Base-by-base conservation (phyloP, 73 alveolate species). In the Symbiodinium pilosum region DNA sequence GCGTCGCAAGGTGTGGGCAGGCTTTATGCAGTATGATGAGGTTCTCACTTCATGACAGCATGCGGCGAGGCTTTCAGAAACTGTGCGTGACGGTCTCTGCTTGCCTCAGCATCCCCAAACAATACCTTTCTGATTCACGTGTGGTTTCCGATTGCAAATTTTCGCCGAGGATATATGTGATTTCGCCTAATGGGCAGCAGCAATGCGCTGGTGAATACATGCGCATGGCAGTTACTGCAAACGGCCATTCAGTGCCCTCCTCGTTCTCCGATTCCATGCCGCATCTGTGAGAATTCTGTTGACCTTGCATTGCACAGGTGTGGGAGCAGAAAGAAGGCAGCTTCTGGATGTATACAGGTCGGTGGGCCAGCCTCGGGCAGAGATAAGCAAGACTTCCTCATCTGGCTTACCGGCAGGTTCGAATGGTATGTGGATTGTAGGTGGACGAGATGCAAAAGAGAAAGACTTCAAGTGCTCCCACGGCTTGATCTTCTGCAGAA, bases 181-280 rank as follows among this genome's bases (percentile, higher is more conserved):
- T 91, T 32, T 69, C 97, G 52, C 97, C 97, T 52, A 91, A 69
- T n/a, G 97, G 97, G 73, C 97, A 91, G 81, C 97, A 91, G 34
- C 97, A 91, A 41, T 91, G 97, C 34, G 97, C 89, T 12, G 97
- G 97, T 43, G 97, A 91, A 32, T 91, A 91, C 81, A 69, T 42
- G 43, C 77, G 32, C 51, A 69, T 38, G 39, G n/a, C 43, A n/a
- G 87, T 54, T 39, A 34, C 86, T 0, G 87, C 97, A 21, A 91
- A 91, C 36, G 89, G 97, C 43, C 75, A 47, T 30, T 81, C 97
- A 3, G 95, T 28, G 85, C 64, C 59, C 54, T 14, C n/a, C n/a
- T n/a, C 44, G 73, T 43, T n/a, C 8, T 54, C 11, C 39, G 30
- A 26, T n/a, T 26, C 83, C 8, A 68, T 52, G 69, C 20, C 69